Evolutionary conservation across 2,329 filamentous ascomycete species (phyloP).

Genomic region (Epicoccum sorghinum): DNA sequence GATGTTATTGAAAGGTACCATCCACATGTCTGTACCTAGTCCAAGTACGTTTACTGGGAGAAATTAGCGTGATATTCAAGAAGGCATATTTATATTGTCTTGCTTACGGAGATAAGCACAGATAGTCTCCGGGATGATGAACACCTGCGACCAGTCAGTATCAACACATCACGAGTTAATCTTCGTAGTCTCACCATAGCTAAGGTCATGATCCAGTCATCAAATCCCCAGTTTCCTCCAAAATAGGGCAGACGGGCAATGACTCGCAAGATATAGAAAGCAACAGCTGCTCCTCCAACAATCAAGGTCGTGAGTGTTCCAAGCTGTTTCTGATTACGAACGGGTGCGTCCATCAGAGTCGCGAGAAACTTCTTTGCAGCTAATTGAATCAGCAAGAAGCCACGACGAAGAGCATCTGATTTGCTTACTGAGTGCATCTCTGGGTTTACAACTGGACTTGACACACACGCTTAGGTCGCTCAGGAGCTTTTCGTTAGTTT

Average conservation of each 20-base stretch:
- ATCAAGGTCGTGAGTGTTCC: conserved; percentile 44
- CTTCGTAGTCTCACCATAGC: conserved; percentile 22
- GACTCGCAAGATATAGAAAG: conserved; percentile 45
- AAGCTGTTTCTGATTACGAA: conserved; percentile 44
- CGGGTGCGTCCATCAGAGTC: conserved; percentile 40
- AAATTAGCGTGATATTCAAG: not conserved
- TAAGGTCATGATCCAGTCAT: conserved; percentile 47
- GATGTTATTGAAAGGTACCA: conserved; percentile 51
- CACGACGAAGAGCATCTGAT: not conserved
- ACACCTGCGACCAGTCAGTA: not conserved
- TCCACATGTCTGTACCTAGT: conserved; percentile 60
- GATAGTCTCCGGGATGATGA: conserved; percentile 5
- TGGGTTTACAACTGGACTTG: conserved; percentile 27
- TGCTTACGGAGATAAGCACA: conserved; percentile 7
- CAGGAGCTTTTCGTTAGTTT: conserved; percentile 23
- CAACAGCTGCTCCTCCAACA: conserved; percentile 41
- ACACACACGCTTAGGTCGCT: conserved; percentile 29
- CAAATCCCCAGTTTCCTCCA: conserved; percentile 47
- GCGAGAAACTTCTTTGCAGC: conserved; percentile 48
- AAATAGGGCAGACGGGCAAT: conserved; percentile 42
- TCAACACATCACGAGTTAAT: not conserved
- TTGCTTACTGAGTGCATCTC: conserved; percentile 33
- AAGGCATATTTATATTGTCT: not conserved
- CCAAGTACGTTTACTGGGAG: conserved; percentile 45
- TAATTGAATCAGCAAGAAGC: conserved; percentile 10